phyloP scores from a whole-genome alignment of 345 rosid genomes.

The Populus davidiana region DNA sequence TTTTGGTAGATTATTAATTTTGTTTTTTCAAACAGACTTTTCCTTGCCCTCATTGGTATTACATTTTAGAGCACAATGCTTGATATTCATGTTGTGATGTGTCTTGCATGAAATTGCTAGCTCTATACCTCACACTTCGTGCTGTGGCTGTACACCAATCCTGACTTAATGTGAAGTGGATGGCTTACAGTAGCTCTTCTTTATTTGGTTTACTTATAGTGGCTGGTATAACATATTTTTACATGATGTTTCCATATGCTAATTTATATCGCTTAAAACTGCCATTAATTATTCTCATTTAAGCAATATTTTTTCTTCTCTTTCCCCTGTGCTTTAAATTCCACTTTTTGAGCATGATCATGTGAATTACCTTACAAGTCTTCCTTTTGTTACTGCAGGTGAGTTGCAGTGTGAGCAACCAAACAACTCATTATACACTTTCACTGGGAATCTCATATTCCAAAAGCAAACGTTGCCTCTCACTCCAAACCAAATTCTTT shows the following conservation, averaged over 20 bases:
- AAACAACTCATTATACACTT: constrained; percentile 94
- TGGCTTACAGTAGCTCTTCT: neutral
- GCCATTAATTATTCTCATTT: neutral
- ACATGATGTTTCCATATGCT: neutral
- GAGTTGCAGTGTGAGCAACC: constrained; percentile 99
- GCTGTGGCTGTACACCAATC: neutral
- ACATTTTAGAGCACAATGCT: neutral
- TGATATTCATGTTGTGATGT: neutral
- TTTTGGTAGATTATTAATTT: neutral
- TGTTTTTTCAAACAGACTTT: neutral
- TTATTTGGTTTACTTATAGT: neutral
- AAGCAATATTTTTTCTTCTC: neutral
- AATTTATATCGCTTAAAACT: neutral
- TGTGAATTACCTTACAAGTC: constrained; percentile 4
- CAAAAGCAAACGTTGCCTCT: constrained; percentile 89
- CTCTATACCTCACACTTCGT: neutral
- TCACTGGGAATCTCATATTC: constrained; percentile 88
- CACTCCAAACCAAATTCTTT: constrained; percentile 85
- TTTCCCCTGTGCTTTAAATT: neutral
- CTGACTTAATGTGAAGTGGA: neutral
- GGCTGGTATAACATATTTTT: neutral
- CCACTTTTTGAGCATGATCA: neutral
- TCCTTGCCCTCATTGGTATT: neutral
- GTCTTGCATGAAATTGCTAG: neutral
- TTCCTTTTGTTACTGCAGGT: constrained; percentile 53